Base-by-base conservation (phyloP, 2,329 filamentous ascomycete genomes). In the Dendryphion nanum region DNA sequence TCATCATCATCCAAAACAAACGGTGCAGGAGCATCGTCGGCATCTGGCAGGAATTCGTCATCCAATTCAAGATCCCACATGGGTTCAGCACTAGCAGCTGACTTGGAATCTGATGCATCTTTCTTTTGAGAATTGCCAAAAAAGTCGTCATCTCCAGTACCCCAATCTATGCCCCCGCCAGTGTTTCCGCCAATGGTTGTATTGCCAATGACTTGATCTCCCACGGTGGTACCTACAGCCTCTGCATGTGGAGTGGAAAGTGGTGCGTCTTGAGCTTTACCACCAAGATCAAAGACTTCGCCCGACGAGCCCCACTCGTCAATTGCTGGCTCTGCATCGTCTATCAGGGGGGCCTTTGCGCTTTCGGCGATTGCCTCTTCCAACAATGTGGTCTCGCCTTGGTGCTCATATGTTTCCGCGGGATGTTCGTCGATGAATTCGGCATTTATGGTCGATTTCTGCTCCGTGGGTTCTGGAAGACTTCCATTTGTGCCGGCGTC, bases 21-120 rank as follows among this genome's bases (percentile, higher is more conserved):
- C 2, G 60, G 74, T 29, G 74, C 70, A 4, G 56, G 43, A 21
- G 70, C 70, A 18, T 61, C 58, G 2, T 64, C 59, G 12, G 74
- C 67, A 20, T 87, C 81, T 7, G 81, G 78, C 3, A 82, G 63
- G 10, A 86, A 72, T 43, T 89, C 81, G 47, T 90, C 85, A 33
- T 86, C 85, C 53, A 96, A 79, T 30, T 88, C 86, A 32, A 86
- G 85, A 47, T 88, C 80, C 87, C 91, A 95, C 50, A 88, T 83
- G 14, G 86, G 86, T 31, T 85, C 84, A 28, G 93, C 64, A 55
- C 91, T 86, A 29, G 83, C 77, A 1, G 50, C 40, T 15, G 47
- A 35, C 14, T 50, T 41, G 8, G 49, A 17, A n/a, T 45, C 45
- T 5, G 50, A 12, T 24, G 42, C 34, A 16, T 56, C 42, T 18